Base-by-base conservation (phyloP, 2,329 filamentous ascomycete species). In the Pleoardoris graminearum region DNA sequence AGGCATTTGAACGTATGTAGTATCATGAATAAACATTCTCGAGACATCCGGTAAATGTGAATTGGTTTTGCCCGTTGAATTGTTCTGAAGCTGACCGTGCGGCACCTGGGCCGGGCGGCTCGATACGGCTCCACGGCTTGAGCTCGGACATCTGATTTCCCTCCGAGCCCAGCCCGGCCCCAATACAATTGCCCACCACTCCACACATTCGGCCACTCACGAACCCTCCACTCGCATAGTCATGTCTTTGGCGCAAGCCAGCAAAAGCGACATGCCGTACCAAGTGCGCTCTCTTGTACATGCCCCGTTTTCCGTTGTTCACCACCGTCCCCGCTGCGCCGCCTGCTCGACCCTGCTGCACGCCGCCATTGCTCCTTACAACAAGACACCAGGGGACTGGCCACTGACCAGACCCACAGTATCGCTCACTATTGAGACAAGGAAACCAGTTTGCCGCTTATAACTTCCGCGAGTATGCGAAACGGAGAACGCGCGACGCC, bases 381-480 rank as follows among this genome's bases (percentile, higher is more conserved):
- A 32, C 14, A 37, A 6, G 10, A n/a, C 16, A 45, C 22, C 32
- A 7, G 14, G n/a, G 43, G 14, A 37, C 19, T n/a, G 4, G 5
- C 36, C 5, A 25, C 46, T 61, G 37, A 65, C 38, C 33, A 16
- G 2, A 3, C 16, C 14, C 30, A 46, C 59, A 96, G 92, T 97
- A 96, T 77, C 92, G 94, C 62, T 93, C 93, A 69, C 80, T 99
- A 66, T 81, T 97, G 67, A 89, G 92, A 65, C 89, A 94, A 74
- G 86, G 91, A 57, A 82, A 83, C 57, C 89, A 96, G 70, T 97
- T 99, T 75, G 85, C 91, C 57, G 85, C 89, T 63, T 99, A 97
- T 81, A 99, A 97, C 78, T 99, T 97, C 82, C 86, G 94, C 77
- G 93, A 97, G 75, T 99, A 99, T 76, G 92, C 94, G 48, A 89